These are phyloP conservation scores for Naganishia randhawae DNA, from an alignment of 768 basidiomycete genomes.

Conservation along the genomic window DNA sequence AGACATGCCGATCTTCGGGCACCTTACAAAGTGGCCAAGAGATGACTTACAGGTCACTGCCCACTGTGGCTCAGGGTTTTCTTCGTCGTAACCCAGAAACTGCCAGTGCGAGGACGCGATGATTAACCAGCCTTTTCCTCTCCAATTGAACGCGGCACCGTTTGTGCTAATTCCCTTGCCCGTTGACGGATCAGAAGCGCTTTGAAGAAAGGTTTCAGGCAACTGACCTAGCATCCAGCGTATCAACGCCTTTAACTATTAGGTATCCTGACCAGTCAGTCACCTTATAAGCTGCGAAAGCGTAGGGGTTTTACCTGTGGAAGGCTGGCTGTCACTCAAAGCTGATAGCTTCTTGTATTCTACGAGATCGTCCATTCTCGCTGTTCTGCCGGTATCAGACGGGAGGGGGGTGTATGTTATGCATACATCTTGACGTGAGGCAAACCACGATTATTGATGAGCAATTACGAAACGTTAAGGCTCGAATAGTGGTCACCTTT, in stretches of 20 bases:
- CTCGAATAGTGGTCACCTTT: constrained; percentile 38
- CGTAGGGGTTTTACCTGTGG: constrained; percentile 37
- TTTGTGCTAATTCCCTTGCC: constrained; percentile 31
- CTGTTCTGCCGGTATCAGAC: constrained; percentile 26
- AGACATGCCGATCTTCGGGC: neutral
- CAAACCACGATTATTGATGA: neutral
- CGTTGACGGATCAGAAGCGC: neutral
- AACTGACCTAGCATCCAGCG: constrained; percentile 39
- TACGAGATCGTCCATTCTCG: constrained; percentile 51
- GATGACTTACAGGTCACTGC: constrained; percentile 45
- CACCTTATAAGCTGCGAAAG: neutral
- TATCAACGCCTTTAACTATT: constrained; percentile 48
- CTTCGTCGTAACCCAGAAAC: constrained; percentile 51
- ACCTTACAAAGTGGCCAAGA: neutral
- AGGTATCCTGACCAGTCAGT: neutral
- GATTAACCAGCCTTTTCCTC: constrained; percentile 51
- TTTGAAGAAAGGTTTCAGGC: neutral
- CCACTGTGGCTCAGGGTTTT: constrained; percentile 44
- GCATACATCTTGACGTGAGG: constrained; percentile 46
- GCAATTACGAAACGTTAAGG: neutral
- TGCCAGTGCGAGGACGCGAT: constrained; percentile 54
- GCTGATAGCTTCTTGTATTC: constrained; percentile 48
- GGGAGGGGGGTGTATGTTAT: constrained; percentile 51
- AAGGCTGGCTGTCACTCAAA: constrained; percentile 36
- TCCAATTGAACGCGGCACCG: constrained; percentile 52